Evolutionary conservation across 1,284 basidiomycete species (phyloP).

Genomic region (Ustilago hordei): DNA sequence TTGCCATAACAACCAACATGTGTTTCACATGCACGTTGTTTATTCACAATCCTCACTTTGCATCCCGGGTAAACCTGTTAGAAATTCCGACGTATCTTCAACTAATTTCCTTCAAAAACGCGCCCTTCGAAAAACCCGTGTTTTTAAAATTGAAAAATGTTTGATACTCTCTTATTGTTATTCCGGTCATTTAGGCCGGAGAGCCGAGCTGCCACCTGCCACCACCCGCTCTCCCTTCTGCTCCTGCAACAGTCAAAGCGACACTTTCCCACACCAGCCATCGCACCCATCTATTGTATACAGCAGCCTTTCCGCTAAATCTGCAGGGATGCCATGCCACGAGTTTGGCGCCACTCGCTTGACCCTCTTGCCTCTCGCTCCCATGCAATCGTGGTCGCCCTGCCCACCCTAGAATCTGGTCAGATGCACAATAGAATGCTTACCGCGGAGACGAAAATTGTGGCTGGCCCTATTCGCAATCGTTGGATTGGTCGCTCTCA

Average conservation of each 20-base stretch:
- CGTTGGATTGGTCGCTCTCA: slow-evolving; percentile 15
- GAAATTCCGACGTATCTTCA: too few relatives aligned
- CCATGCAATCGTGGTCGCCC: not conserved
- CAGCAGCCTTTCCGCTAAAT: not conserved
- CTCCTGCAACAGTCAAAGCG: slow-evolving; percentile 11
- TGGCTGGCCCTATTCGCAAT: not conserved
- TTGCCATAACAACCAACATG: too few relatives aligned
- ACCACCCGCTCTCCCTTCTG: not conserved
- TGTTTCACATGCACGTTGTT: too few relatives aligned
- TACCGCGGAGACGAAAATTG: not conserved
- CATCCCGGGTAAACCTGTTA: too few relatives aligned
- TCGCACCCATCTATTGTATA: not conserved
- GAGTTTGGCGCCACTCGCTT: not conserved
- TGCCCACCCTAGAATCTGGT: not conserved
- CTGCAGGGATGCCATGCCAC: not conserved
- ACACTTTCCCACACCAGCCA: not conserved
- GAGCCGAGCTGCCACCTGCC: not conserved
- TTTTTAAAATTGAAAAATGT: too few relatives aligned
- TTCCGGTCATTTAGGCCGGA: not conserved
- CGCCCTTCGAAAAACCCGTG: too few relatives aligned
- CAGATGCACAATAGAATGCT: not conserved
- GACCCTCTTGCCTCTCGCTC: not conserved
- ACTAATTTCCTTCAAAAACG: too few relatives aligned
- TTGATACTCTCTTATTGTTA: not conserved
- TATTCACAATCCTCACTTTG: too few relatives aligned